Evolutionary conservation across 768 basidiomycete genomes (phyloP).

Genomic region (Podaxis sp.): DNA sequence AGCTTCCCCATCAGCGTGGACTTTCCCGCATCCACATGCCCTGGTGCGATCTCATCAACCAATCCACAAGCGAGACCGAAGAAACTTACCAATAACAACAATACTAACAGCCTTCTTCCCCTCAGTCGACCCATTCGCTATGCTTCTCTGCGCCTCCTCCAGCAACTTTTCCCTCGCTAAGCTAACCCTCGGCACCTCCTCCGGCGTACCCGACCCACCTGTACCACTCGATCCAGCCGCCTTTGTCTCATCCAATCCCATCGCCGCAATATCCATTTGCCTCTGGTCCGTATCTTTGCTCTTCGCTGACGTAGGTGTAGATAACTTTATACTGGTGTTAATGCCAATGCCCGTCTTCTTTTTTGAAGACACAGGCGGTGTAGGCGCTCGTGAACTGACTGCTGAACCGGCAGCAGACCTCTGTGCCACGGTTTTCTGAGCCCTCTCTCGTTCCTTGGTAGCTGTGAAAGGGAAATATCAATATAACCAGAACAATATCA

Average conservation of each 20-base stretch:
- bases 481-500: slow-evolving; percentile 26
- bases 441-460: slow-evolving; percentile 77
- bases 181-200: slow-evolving; percentile 58
- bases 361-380: slow-evolving; percentile 36
- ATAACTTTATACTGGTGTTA: slow-evolving; percentile 25
- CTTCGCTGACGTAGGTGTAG: slow-evolving; percentile 39
- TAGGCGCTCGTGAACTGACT: slow-evolving; percentile 41
- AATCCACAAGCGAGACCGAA: not conserved
- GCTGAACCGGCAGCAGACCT: slow-evolving; percentile 37
- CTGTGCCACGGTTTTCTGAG: slow-evolving; percentile 50
- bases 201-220: slow-evolving; percentile 22
- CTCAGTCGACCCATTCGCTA: slow-evolving; percentile 41
- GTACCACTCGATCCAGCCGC: slow-evolving; percentile 21
- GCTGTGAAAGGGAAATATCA: slow-evolving; percentile 50
- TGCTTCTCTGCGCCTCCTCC: slow-evolving; percentile 61
- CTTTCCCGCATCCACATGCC: slow-evolving; percentile 98
- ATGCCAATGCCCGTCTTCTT: slow-evolving; percentile 36
- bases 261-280: slow-evolving; percentile 66
- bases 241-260: slow-evolving; percentile 57
- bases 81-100: slow-evolving; percentile 79
- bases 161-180: slow-evolving; percentile 79
- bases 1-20: slow-evolving; percentile 96
- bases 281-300: slow-evolving; percentile 41
- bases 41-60: slow-evolving; percentile 32
- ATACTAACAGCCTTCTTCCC: slow-evolving; percentile 74